Conservation (phyloP, 345 rosid genomes). For the Kandelia obovata region DNA sequence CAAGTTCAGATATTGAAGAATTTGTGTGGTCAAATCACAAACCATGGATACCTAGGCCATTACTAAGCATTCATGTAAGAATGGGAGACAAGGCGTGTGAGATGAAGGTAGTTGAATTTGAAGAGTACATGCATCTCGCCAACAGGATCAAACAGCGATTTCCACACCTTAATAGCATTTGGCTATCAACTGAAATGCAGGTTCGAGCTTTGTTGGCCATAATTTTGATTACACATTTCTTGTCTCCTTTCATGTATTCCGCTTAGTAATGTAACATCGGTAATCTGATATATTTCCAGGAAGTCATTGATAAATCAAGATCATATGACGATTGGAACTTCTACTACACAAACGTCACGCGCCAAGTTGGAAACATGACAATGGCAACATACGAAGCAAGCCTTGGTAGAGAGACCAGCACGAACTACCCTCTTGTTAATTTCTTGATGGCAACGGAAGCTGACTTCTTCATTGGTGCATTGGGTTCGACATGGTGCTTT, state of each 20-base stretch:
- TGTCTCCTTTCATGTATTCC: too few species aligned
- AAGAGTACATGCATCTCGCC: conserved; percentile 70
- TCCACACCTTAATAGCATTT: conserved; percentile 63
- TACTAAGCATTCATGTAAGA: conserved; percentile 92
- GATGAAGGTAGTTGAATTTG: conserved; percentile 73
- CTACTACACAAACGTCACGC: conserved; percentile 70
- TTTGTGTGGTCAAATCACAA: conserved; percentile 75
- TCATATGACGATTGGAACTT: conserved; percentile 55
- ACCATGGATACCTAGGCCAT: conserved; percentile 87
- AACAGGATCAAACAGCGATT: conserved; percentile 51
- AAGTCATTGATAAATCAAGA: conserved; percentile 61
- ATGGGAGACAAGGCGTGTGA: conserved; percentile 99
- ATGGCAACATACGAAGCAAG: conserved; percentile 88
- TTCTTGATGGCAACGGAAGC: conserved; percentile 89
- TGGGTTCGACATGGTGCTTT: conserved; percentile 97
- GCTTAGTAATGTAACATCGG: background rate
- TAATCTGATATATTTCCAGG: conserved; percentile 26
- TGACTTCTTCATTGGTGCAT: conserved; percentile 83
- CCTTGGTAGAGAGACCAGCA: conserved; percentile 87
- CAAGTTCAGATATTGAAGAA: conserved; percentile 54
- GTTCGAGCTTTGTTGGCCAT: conserved; percentile 17
- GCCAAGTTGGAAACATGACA: conserved; percentile 72
- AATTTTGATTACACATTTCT: background rate
- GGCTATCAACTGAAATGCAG: conserved; percentile 98
- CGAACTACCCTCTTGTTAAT: conserved; percentile 89